Evolutionary conservation across 2,329 filamentous ascomycete genomes (phyloP).

Genomic region (Talaromyces sp.): DNA sequence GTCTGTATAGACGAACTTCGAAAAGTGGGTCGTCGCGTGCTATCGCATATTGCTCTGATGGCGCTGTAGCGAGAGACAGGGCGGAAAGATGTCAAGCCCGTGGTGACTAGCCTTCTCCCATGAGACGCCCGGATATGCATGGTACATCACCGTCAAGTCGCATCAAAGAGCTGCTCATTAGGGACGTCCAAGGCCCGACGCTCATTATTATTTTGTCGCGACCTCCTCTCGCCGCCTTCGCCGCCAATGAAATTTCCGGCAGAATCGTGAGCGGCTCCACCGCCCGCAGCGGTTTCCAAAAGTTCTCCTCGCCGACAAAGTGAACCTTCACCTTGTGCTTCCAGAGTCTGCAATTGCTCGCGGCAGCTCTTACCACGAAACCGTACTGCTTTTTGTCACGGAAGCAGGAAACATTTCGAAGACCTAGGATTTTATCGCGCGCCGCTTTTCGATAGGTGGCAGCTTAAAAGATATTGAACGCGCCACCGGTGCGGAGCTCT

Average conservation of each 20-base stretch:
- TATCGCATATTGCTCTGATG: neutral
- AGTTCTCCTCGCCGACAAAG: conserved; percentile 1
- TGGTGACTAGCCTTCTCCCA: neutral
- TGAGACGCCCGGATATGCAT: conserved; percentile 11
- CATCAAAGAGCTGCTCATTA: neutral
- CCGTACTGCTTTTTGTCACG: neutral
- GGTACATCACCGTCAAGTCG: neutral
- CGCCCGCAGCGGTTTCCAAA: conserved; percentile 6
- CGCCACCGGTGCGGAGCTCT: conserved; percentile 12
- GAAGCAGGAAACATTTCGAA: neutral
- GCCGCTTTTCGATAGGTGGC: conserved; percentile 1
- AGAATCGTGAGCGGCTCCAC: conserved; percentile 2
- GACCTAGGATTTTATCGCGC: neutral
- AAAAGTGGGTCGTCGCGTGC: conserved; percentile 10
- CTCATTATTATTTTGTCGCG: conserved; percentile 4
- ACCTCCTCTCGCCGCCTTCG: conserved; percentile 3
- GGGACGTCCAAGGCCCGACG: neutral
- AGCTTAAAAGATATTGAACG: conserved; percentile 4
- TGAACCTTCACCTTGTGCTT: neutral
- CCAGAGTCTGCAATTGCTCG: neutral
- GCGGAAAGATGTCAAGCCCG: conserved; percentile 16
- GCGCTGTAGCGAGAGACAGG: neutral
- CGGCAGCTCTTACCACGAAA: neutral
- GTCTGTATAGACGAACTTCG: conserved; percentile 10
- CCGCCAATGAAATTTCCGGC: conserved; percentile 3